A percentile compares a stretch with the other conserved stretches of the same genome.
These are phyloP conservation scores for Saccharomycopsis sp. DNA, from an alignment of 805 yeast genomes.

Conservation along the genomic window DNA sequence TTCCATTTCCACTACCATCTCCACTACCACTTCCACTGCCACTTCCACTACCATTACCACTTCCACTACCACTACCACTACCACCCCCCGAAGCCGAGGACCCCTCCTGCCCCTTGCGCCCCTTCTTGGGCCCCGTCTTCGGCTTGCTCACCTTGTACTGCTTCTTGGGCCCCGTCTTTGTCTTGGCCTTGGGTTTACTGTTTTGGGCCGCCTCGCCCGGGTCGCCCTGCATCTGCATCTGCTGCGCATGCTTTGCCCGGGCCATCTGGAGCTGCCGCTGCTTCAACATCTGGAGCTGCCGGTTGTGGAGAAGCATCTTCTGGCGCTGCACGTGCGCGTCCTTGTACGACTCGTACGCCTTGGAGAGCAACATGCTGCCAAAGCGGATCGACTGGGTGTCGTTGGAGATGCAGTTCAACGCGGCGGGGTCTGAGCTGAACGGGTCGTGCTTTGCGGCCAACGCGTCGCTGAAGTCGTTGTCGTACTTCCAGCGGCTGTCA, in stretches of 20 bases:
- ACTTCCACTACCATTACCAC: no score
- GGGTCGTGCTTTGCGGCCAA: slow-evolving; percentile 39
- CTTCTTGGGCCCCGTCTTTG: background rate
- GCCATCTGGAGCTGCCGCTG: slow-evolving; percentile 24
- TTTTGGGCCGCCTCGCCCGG: slow-evolving; percentile 23
- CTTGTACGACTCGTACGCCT: slow-evolving; percentile 72
- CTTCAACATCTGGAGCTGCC: slow-evolving; percentile 28
- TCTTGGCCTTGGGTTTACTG: background rate
- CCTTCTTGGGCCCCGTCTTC: background rate
- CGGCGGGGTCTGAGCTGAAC: slow-evolving; percentile 71
- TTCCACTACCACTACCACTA: no score
- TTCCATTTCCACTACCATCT: no score
- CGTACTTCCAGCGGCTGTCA: slow-evolving; percentile 62
- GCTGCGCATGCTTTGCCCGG: slow-evolving; percentile 15
- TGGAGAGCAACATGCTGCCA: slow-evolving; percentile 84
- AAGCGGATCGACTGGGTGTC: slow-evolving; percentile 87
- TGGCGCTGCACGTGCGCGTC: slow-evolving; percentile 71
- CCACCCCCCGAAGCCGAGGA: no score
- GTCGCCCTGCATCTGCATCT: slow-evolving; percentile 26
- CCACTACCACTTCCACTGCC: background rate
- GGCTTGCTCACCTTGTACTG: background rate
- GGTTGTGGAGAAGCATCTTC: slow-evolving; percentile 31
- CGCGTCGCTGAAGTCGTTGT: slow-evolving; percentile 42
- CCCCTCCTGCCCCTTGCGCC: background rate
- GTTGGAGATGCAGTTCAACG: slow-evolving; percentile 71